Percentiles rank a stretch among this genome's conserved stretches.
phyloP scores from a whole-genome alignment of 768 basidiomycete genomes.

The Melanogaster broomeanus region DNA sequence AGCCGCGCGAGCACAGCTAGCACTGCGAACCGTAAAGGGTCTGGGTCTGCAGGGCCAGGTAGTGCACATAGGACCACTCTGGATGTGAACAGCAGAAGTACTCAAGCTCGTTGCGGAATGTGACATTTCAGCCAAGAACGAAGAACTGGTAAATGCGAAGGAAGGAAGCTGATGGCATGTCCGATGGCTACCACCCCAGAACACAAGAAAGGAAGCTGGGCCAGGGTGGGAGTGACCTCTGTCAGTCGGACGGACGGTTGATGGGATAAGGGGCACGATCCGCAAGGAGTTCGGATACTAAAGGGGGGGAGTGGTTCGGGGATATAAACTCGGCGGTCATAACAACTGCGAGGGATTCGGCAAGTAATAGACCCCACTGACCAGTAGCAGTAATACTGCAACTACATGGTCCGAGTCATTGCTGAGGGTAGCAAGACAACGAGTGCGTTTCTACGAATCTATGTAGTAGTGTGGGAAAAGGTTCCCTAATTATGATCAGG shows the following conservation, averaged over 20 bases:
- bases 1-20: constrained; percentile 29
- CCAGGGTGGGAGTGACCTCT: neutral
- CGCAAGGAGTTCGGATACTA: constrained; percentile 1
- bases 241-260: constrained; percentile 1
- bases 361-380: too few relatives aligned
- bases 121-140: constrained; percentile 21
- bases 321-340: too few relatives aligned
- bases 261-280: constrained; percentile 1
- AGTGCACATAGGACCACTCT: constrained; percentile 15
- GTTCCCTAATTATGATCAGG: too few relatives aligned
- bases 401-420: too few relatives aligned
- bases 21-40: constrained; percentile 27
- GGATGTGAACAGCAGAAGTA: constrained; percentile 30
- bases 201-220: constrained; percentile 3
- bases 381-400: too few relatives aligned
- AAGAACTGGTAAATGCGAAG: constrained; percentile 36
- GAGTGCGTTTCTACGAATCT: too few relatives aligned
- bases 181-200: constrained; percentile 19
- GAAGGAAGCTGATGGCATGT: constrained; percentile 33
- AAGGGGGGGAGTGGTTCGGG: constrained; percentile 4
- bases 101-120: constrained; percentile 35
- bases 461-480: too few relatives aligned
- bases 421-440: too few relatives aligned
- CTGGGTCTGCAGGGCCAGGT: constrained; percentile 17
- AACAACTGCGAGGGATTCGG: too few relatives aligned